phyloP scores from a whole-genome alignment of 2,329 filamentous ascomycete species.

The Tolypocladium sp. region DNA sequence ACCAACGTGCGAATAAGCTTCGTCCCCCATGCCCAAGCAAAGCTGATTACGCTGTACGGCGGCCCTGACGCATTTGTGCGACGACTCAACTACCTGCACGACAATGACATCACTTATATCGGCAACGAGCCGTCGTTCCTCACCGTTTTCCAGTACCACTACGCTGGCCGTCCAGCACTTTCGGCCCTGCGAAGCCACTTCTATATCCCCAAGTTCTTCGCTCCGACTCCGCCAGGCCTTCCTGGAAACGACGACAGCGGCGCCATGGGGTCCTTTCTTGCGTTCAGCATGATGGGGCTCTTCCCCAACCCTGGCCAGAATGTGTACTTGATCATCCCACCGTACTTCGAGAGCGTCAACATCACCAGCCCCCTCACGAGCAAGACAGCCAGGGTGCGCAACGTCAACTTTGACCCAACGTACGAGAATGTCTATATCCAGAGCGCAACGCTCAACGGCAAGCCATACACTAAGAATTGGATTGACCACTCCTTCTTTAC shows the following conservation, averaged over 20 bases:
- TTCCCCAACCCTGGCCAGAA: conserved; percentile 62
- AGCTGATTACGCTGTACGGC: conserved; percentile 50
- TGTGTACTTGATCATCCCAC: conserved; percentile 62
- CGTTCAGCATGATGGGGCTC: conserved; percentile 59
- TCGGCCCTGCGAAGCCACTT: conserved; percentile 46
- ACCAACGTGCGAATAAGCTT: conserved; percentile 20
- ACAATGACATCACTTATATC: conserved; percentile 55
- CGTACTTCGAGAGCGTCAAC: conserved; percentile 54
- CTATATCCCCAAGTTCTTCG: conserved; percentile 58
- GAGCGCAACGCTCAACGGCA: conserved; percentile 52
- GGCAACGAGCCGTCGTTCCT: conserved; percentile 55
- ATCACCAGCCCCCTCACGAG: conserved; percentile 49
- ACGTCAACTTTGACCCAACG: conserved; percentile 50
- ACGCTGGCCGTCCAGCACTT: conserved; percentile 52
- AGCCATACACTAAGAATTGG: conserved; percentile 56
- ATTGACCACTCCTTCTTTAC: conserved; percentile 59
- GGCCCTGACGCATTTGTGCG: conserved; percentile 46
- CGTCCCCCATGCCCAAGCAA: conserved; percentile 43
- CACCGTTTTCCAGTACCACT: conserved; percentile 61
- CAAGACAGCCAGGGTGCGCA: conserved; percentile 49
- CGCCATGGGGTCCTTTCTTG: conserved; percentile 60
- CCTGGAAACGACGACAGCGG: conserved; percentile 65
- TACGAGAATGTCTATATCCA: conserved; percentile 57
- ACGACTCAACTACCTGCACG: conserved; percentile 56
- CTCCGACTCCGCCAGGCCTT: conserved; percentile 47